Conservation (phyloP, 352 stramenopile species). For the Phytophthora cactorum region DNA sequence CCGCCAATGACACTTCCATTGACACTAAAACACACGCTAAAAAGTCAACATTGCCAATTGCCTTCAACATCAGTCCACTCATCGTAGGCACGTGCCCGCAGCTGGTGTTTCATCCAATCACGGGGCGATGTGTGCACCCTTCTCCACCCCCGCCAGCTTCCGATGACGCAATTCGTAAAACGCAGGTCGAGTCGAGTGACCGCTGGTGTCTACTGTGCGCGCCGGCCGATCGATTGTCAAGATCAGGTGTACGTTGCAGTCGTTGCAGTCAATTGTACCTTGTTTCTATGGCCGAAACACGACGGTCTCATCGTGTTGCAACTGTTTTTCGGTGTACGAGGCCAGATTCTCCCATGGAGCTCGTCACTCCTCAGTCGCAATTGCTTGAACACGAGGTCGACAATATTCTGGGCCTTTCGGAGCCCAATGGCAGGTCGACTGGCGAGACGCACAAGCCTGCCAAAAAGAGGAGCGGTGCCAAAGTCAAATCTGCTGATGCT, state of each 20-base stretch:
- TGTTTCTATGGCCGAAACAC: slow-evolving; percentile 7
- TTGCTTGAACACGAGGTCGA: slow-evolving; percentile 25
- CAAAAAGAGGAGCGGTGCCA: slow-evolving; percentile 6
- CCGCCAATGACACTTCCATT: not conserved
- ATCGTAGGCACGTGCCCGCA: slow-evolving; percentile 17
- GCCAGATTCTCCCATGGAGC: slow-evolving; percentile 22
- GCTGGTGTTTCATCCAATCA: slow-evolving; percentile 32
- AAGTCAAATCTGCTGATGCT: slow-evolving; percentile 2
- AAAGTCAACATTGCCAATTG: not conserved
- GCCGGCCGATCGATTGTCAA: slow-evolving; percentile 4
- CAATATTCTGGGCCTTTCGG: slow-evolving; percentile 5
- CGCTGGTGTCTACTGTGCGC: slow-evolving; percentile 2
- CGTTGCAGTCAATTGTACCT: not conserved
- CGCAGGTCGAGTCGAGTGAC: slow-evolving; percentile 20
- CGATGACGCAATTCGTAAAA: slow-evolving; percentile 23
- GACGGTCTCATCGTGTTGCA: slow-evolving; percentile 16
- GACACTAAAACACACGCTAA: not conserved
- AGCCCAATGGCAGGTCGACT: not conserved
- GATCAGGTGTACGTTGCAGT: slow-evolving; percentile 22
- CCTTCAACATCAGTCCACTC: slow-evolving; percentile 19
- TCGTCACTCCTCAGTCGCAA: slow-evolving; percentile 17
- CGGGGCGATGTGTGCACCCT: not conserved
- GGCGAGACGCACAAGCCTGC: slow-evolving; percentile 4
- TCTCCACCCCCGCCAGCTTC: slow-evolving; percentile 9
- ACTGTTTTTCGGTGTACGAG: slow-evolving; percentile 17